Percentiles rank a stretch among this genome's conserved stretches.
Conservation (phyloP, 2,329 filamentous ascomycete species). For the Trichoderma endophyticum region DNA sequence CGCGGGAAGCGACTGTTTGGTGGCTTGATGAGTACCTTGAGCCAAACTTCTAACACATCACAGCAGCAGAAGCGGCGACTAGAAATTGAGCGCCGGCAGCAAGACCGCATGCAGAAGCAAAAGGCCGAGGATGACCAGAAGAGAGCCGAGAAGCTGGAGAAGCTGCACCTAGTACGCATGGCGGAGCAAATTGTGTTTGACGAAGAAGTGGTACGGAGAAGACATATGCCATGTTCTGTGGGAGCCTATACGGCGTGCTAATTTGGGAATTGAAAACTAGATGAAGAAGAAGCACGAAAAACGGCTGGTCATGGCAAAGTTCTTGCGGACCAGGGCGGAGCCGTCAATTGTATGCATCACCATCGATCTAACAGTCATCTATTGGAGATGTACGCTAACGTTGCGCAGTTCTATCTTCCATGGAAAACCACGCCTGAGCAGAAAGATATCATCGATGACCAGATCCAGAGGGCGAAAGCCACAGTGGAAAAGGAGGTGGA, state of each 20-base stretch:
- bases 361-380: neutral
- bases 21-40: conserved; percentile 72
- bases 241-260: conserved; percentile 21
- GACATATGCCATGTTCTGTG: neutral
- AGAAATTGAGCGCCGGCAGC: conserved; percentile 80
- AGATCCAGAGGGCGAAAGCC: conserved; percentile 63
- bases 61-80: conserved; percentile 67
- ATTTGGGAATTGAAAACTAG: conserved; percentile 42
- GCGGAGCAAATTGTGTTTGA: conserved; percentile 73
- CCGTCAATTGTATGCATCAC: conserved; percentile 66
- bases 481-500: conserved; percentile 62
- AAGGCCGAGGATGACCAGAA: conserved; percentile 67
- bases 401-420: conserved; percentile 73
- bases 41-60: conserved; percentile 62
- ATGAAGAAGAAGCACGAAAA: conserved; percentile 73
- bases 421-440: conserved; percentile 71
- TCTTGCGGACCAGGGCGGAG: conserved; percentile 66
- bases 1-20: conserved; percentile 85
- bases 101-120: conserved; percentile 71
- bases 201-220: conserved; percentile 64
- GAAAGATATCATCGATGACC: conserved; percentile 66
- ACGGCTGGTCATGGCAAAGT: conserved; percentile 67
- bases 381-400: neutral
- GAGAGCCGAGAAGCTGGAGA: conserved; percentile 62
- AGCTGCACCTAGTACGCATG: conserved; percentile 58